Conservation (phyloP, 768 basidiomycete genomes). For the Crepidotus variabilis region DNA sequence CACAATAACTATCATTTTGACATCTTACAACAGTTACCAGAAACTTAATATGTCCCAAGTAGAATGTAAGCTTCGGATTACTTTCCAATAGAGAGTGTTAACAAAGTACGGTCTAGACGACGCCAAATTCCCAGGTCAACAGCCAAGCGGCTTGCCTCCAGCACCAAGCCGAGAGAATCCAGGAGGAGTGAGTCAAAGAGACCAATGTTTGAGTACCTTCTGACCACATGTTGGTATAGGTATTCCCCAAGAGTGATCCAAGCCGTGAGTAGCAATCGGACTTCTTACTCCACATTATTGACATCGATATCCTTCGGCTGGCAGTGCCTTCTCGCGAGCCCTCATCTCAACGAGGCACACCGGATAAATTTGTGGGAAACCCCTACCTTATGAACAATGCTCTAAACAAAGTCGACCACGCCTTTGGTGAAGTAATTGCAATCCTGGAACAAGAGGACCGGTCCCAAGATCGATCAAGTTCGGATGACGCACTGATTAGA, state of each 20-base stretch:
- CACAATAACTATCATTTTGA: not conserved
- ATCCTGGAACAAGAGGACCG: conserved; percentile 41
- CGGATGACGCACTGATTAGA: not conserved
- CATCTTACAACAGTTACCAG: not conserved
- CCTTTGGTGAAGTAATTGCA: conserved; percentile 38
- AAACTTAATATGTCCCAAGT: not conserved
- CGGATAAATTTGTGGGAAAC: conserved; percentile 36
- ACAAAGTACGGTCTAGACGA: conserved; percentile 19
- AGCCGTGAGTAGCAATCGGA: conserved; percentile 22
- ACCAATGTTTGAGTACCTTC: no score
- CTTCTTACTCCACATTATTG: no score
- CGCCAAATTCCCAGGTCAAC: conserved; percentile 37
- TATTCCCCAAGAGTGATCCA: conserved; percentile 44
- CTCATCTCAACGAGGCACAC: conserved; percentile 17
- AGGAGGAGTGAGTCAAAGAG: conserved; percentile 29
- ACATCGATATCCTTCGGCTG: not conserved
- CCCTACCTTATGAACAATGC: conserved; percentile 42
- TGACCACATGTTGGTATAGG: no score
- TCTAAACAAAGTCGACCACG: conserved; percentile 39
- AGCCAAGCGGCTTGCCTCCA: conserved; percentile 32
- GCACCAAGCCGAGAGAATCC: conserved; percentile 44
- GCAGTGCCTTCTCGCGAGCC: conserved; percentile 20
- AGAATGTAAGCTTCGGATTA: not conserved
- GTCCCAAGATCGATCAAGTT: conserved; percentile 20
- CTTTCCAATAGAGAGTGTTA: not conserved